Conservation (phyloP, 2,329 filamentous ascomycete genomes). For the Seiridium cupressi region DNA sequence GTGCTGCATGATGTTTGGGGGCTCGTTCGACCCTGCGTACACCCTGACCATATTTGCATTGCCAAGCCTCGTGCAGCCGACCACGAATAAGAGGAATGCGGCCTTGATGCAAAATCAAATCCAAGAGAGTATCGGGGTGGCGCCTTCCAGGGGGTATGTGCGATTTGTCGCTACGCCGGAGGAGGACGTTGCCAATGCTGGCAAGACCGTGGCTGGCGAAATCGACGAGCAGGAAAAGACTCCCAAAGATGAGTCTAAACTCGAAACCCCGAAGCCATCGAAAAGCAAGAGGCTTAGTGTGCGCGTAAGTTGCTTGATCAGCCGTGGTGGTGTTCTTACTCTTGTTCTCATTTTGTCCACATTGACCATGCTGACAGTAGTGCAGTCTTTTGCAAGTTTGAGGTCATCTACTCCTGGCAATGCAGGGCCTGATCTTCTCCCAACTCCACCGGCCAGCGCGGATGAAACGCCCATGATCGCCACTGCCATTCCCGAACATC, state of each 20-base stretch:
- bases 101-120: conserved; percentile 75
- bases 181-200: conserved; percentile 69
- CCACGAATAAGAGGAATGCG: conserved; percentile 79
- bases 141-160: conserved; percentile 65
- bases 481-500: conserved; percentile 19
- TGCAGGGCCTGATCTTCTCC: conserved; percentile 13
- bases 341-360: background rate
- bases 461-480: conserved; percentile 25
- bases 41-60: conserved; percentile 72
- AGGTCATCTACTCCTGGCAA: conserved; percentile 19
- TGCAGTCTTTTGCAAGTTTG: conserved; percentile 29
- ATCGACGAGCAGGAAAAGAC: conserved; percentile 55
- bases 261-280: conserved; percentile 11
- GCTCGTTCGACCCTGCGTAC: conserved; percentile 79
- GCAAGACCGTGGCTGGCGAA: conserved; percentile 67
- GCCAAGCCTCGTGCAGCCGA: conserved; percentile 64
- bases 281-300: conserved; percentile 13
- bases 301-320: conserved; percentile 6
- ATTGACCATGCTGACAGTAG: background rate
- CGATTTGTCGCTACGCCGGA: conserved; percentile 70
- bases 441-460: conserved; percentile 26
- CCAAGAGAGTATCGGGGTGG: conserved; percentile 66
- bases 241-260: conserved; percentile 19
- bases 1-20: conserved; percentile 71
- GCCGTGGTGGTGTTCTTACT: background rate